These are phyloP conservation scores for Kuraishia borneana DNA, from an alignment of 805 yeast species.

Conservation along the genomic window DNA sequence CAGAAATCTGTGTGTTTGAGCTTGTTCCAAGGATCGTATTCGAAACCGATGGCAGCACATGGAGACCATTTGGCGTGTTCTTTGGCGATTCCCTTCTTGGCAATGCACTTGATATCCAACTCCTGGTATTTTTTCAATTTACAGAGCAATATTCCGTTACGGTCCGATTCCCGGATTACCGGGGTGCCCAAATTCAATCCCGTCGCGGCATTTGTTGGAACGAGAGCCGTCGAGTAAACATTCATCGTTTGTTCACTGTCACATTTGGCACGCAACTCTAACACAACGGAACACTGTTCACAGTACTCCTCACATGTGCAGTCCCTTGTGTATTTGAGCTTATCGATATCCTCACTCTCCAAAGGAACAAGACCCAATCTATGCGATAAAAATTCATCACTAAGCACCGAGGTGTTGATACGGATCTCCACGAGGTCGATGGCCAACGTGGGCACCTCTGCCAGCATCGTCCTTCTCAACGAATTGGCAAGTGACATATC, in stretches of 20 bases:
- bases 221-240: conserved; percentile 77
- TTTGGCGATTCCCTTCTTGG: conserved; percentile 93
- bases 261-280: conserved; percentile 80
- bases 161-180: conserved; percentile 63
- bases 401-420: conserved; percentile 84
- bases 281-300: conserved; percentile 84
- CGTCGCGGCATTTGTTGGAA: conserved; percentile 22
- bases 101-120: conserved; percentile 78
- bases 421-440: conserved; percentile 94
- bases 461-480: conserved; percentile 79
- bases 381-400: conserved; percentile 94
- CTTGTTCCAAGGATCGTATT: conserved; percentile 98
- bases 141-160: conserved; percentile 83
- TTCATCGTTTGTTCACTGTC: conserved; percentile 81
- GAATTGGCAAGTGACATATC: conserved; percentile 91
- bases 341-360: conserved; percentile 73
- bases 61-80: conserved; percentile 99
- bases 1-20: conserved; percentile 91
- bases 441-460: conserved; percentile 95
- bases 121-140: conserved; percentile 91
- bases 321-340: conserved; percentile 80
- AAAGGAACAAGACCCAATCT: conserved; percentile 89
- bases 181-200: conserved; percentile 61
- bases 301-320: conserved; percentile 98
- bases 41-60: conserved; percentile 90